These are phyloP conservation scores for Scheffersomyces lignosus DNA, from an alignment of 805 yeast genomes.

Conservation along the genomic window DNA sequence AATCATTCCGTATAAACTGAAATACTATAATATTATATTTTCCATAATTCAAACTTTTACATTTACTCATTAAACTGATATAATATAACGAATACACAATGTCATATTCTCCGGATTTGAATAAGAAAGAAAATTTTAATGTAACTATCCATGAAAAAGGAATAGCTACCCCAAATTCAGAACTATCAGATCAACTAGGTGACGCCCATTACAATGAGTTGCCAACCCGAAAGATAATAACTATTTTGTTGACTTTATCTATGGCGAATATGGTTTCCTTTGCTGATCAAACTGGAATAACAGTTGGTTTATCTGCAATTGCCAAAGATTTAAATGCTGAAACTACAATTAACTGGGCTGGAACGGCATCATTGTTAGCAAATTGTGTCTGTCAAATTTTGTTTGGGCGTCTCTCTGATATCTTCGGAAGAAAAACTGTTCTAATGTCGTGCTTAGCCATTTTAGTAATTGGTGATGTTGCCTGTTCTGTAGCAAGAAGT, in stretches of 20 bases:
- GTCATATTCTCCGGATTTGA: no score
- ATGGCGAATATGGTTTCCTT: constrained; percentile 43
- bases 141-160: constrained; percentile 2
- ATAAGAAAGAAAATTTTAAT: not conserved
- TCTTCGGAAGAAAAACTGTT: constrained; percentile 51
- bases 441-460: constrained; percentile 40
- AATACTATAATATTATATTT: no score
- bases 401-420: constrained; percentile 55
- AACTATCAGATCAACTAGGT: constrained; percentile 28
- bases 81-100: no score
- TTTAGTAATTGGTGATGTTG: constrained; percentile 45
- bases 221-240: constrained; percentile 36
- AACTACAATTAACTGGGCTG: constrained; percentile 58
- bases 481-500: constrained; percentile 52
- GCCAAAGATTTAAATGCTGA: constrained; percentile 48
- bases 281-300: constrained; percentile 50
- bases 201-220: constrained; percentile 44
- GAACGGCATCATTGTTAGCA: constrained; percentile 53
- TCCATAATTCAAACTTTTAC: no score
- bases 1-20: no score
- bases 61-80: no score
- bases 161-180: constrained; percentile 1
- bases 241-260: constrained; percentile 38
- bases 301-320: constrained; percentile 50
- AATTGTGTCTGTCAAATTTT: constrained; percentile 52